phyloP scores from a whole-genome alignment of 2,329 filamentous ascomycete species.

The Exophiala phaeomuriformis region DNA sequence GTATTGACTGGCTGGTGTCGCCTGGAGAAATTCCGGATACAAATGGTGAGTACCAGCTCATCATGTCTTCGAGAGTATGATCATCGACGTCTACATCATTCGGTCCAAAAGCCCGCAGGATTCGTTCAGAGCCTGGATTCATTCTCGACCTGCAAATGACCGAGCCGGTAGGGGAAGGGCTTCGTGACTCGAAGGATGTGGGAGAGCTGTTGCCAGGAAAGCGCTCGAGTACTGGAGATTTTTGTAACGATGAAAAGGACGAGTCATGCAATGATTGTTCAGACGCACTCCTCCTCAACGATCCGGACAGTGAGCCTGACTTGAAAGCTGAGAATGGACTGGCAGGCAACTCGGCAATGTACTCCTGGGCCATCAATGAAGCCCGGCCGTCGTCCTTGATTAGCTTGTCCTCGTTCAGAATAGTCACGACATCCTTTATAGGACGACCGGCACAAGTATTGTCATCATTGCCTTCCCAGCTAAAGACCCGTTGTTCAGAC shows the following conservation, averaged over 20 bases:
- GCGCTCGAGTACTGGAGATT: neutral
- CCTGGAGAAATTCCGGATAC: slow-evolving; percentile 4
- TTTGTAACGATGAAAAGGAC: slow-evolving; percentile 8
- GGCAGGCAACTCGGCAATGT: slow-evolving; percentile 23
- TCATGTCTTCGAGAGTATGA: slow-evolving; percentile 1
- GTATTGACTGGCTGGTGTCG: slow-evolving; percentile 15
- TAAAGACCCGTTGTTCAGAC: slow-evolving; percentile 6
- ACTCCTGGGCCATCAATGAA: slow-evolving; percentile 23
- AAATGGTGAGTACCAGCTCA: slow-evolving; percentile 13
- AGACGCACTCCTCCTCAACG: slow-evolving; percentile 10
- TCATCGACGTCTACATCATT: neutral
- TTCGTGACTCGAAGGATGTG: neutral
- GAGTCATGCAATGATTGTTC: slow-evolving; percentile 12
- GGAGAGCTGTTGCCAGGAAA: neutral
- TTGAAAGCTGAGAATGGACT: slow-evolving; percentile 18
- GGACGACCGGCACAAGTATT: neutral
- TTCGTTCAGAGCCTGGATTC: neutral
- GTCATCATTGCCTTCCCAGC: slow-evolving; percentile 14
- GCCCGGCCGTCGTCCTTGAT: slow-evolving; percentile 8
- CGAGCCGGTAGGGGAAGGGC: slow-evolving; percentile 13
- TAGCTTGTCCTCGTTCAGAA: neutral
- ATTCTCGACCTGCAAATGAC: slow-evolving; percentile 11
- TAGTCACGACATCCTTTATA: slow-evolving; percentile 5
- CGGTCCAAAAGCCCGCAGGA: neutral
- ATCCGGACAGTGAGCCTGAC: slow-evolving; percentile 6